Evolutionary conservation across 2,329 filamentous ascomycete genomes (phyloP).

Genomic region (Nemania sp.): DNA sequence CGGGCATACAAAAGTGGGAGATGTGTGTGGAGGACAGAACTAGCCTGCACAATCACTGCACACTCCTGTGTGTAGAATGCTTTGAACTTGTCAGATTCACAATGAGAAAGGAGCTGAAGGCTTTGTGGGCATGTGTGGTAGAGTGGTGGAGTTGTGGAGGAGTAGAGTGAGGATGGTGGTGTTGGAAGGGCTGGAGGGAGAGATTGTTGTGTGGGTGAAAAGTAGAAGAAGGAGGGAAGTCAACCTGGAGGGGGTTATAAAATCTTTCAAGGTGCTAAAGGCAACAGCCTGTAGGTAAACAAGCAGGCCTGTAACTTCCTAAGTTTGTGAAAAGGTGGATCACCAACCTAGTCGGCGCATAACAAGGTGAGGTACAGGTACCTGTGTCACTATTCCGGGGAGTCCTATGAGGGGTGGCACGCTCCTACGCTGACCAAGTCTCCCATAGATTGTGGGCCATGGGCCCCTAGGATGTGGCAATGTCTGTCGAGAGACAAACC

Average conservation of each 20-base stretch:
- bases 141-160: background rate
- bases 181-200: background rate
- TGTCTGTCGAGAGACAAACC: no score
- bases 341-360: conserved; percentile 12
- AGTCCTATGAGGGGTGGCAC: no score
- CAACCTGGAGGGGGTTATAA: background rate
- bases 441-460: no score
- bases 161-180: background rate
- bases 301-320: background rate
- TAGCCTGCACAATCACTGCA: background rate
- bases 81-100: background rate
- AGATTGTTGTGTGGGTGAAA: background rate
- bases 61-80: background rate
- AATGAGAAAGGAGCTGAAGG: background rate
- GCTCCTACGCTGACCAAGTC: no score
- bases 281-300: background rate
- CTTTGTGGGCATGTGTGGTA: background rate
- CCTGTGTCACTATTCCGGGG: no score
- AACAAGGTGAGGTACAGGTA: no score
- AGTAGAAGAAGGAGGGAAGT: conserved; percentile 1
- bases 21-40: background rate
- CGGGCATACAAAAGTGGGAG: background rate
- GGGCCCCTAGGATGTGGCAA: no score
- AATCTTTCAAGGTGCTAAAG: background rate
- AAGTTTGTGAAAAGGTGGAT: conserved; percentile 1